Evolutionary conservation across 2,329 filamentous ascomycete species (phyloP).

Genomic region (Beauveria bassiana): DNA sequence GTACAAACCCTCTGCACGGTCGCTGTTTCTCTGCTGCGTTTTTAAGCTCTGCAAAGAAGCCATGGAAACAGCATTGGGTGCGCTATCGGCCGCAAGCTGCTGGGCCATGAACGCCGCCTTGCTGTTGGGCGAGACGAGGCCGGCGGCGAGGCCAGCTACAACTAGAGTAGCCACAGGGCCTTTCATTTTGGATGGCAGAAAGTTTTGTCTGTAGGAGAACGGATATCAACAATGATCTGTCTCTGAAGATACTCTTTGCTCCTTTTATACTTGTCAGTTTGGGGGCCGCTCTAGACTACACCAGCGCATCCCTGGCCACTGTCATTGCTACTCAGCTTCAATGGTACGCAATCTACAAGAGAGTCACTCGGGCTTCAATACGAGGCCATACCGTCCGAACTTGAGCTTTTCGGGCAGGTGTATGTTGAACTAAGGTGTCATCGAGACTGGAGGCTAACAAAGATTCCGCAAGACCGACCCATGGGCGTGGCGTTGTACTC

Average conservation of each 20-base stretch:
- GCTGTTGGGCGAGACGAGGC: not conserved
- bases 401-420: slow-evolving; percentile 4
- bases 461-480: not conserved
- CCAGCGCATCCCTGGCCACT: not conserved
- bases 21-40: not conserved
- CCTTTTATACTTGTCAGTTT: not conserved
- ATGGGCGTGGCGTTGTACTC: not conserved
- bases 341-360: not conserved
- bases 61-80: slow-evolving; percentile 9
- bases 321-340: not conserved
- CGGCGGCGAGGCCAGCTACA: not conserved
- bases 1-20: slow-evolving; percentile 7
- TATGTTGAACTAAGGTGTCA: not conserved
- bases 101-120: not conserved
- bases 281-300: not conserved
- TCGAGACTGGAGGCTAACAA: not conserved
- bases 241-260: not conserved
- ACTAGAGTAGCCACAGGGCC: not conserved
- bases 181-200: not conserved
- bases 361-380: not conserved
- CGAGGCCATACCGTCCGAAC: not conserved
- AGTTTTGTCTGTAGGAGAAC: not conserved
- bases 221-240: not conserved
- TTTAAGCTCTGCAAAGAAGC: not conserved
- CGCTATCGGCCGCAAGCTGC: not conserved